These are phyloP conservation scores for Myrica gale DNA, from an alignment of 306 rosid species.

Conservation along the genomic window DNA sequence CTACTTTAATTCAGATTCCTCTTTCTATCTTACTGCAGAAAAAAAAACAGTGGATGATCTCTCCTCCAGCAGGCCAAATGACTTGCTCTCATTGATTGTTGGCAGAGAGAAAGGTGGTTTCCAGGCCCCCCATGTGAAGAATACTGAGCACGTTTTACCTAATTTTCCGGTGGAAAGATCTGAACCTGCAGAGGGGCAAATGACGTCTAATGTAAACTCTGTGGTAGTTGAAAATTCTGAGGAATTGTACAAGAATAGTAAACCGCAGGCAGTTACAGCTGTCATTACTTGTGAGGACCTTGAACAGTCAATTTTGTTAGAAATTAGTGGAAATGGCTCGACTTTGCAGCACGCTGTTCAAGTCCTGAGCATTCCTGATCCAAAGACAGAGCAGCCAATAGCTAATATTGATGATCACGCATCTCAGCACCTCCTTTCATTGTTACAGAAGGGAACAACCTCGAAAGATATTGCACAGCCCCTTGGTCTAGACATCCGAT, in stretches of 20 bases:
- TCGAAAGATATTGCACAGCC: slow-evolving; percentile 41
- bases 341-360: slow-evolving; percentile 38
- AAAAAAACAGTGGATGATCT: slow-evolving; percentile 51
- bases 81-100: slow-evolving; percentile 74
- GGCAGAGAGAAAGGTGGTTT: slow-evolving; percentile 66
- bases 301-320: slow-evolving; percentile 86
- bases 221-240: slow-evolving; percentile 42
- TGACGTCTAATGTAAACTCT: slow-evolving; percentile 37
- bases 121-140: slow-evolving; percentile 41
- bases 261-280: slow-evolving; percentile 54
- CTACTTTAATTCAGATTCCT: slow-evolving; percentile 10
- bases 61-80: slow-evolving; percentile 59
- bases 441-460: slow-evolving; percentile 71
- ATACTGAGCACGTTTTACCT: slow-evolving; percentile 36
- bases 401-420: slow-evolving; percentile 62
- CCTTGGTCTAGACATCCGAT: slow-evolving; percentile 30
- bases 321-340: slow-evolving; percentile 49
- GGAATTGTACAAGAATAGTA: slow-evolving; percentile 44
- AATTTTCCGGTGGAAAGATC: slow-evolving; percentile 43
- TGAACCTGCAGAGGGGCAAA: slow-evolving; percentile 41
- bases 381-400: slow-evolving; percentile 45
- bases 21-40: slow-evolving; percentile 49
- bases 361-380: slow-evolving; percentile 43
- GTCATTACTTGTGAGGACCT: slow-evolving; percentile 95
- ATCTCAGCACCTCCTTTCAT: slow-evolving; percentile 77